Conservation (phyloP, 2,329 filamentous ascomycete species). For the Colletotrichum orchidophilum region DNA sequence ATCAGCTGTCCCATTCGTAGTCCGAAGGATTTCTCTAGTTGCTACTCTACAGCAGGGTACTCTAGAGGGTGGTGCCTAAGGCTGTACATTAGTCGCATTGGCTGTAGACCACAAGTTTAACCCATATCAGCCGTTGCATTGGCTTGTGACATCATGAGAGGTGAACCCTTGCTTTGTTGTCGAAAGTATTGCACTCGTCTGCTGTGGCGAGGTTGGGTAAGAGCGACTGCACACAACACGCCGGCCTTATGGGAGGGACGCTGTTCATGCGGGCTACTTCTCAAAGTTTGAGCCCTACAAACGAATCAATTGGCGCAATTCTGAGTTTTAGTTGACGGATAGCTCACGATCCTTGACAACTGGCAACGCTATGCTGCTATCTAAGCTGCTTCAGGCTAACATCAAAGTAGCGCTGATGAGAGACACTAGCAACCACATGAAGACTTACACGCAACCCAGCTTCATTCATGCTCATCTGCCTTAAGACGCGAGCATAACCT, state of each 20-base stretch:
- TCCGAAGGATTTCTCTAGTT: not conserved
- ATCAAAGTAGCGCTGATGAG: constrained; percentile 9
- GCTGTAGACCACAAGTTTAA: not conserved
- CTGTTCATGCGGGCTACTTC: not conserved
- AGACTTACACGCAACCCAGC: not conserved
- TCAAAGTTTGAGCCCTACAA: not conserved
- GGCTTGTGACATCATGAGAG: not conserved
- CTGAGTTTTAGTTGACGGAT: not conserved
- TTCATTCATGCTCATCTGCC: not conserved
- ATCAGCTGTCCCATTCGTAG: not conserved
- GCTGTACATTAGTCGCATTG: not conserved
- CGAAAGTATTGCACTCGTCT: not conserved
- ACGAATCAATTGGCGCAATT: not conserved
- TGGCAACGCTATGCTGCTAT: constrained; percentile 16
- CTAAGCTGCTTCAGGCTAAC: not conserved
- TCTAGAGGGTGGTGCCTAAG: not conserved
- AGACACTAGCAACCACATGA: constrained; percentile 13
- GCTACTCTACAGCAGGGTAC: not conserved
- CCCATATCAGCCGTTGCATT: not conserved
- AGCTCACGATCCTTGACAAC: constrained; percentile 11
- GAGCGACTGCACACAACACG: not conserved
- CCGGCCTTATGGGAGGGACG: not conserved
- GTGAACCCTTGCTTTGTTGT: not conserved
- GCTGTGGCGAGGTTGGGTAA: not conserved
- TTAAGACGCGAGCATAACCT: constrained; percentile 11